These are phyloP conservation scores for Fusarium mexicanum DNA, from an alignment of 2,329 filamentous ascomycete genomes.

Conservation along the genomic window DNA sequence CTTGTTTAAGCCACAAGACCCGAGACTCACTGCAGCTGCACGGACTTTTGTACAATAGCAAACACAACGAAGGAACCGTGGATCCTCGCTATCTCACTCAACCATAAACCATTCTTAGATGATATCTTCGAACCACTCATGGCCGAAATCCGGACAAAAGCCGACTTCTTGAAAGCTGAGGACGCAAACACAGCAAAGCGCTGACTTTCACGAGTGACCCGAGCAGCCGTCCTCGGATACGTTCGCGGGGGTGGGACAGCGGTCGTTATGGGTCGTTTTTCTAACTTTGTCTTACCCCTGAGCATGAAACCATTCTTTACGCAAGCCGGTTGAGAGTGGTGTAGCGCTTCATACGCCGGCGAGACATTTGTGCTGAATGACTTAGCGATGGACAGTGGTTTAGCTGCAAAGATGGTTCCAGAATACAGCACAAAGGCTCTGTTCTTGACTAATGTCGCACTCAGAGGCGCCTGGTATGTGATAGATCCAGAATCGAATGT, in stretches of 20 bases:
- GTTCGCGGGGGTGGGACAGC: neutral
- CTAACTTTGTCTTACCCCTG: neutral
- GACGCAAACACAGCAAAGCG: rapidly evolving
- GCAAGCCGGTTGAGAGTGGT: neutral
- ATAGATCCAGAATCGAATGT: neutral
- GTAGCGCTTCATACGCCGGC: neutral
- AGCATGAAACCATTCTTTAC: neutral
- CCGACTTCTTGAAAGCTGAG: neutral
- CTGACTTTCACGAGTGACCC: neutral
- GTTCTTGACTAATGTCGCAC: neutral
- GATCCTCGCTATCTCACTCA: neutral
- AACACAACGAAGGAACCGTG: neutral
- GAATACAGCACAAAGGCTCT: neutral
- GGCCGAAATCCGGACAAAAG: neutral
- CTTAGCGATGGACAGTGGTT: neutral
- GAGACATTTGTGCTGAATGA: neutral
- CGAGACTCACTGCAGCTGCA: neutral
- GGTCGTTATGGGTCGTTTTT: neutral
- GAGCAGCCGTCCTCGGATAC: neutral
- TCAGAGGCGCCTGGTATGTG: neutral
- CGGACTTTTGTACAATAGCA: rapidly evolving
- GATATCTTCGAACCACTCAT: rapidly evolving
- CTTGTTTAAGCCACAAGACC: neutral
- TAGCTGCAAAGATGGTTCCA: neutral
- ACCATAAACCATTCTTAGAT: neutral